Conservation (phyloP, 371 early-diverging fungal species). For the Globomyces sp. region DNA sequence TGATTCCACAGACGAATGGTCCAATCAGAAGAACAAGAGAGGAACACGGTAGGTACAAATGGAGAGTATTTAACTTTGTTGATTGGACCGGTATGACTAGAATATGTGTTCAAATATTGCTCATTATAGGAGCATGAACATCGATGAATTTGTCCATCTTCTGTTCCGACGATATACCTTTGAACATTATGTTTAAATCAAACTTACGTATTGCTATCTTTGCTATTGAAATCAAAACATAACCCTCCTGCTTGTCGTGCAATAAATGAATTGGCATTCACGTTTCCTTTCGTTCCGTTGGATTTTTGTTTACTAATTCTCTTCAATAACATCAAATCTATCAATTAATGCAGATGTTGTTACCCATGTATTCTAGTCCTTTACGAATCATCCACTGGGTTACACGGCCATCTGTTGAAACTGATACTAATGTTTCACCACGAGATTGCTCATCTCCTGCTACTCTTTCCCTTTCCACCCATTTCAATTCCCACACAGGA, state of each 20-base stretch:
- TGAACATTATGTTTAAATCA: neutral
- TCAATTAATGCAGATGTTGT: neutral
- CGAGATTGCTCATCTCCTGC: constrained; percentile 45
- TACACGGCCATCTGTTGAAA: constrained; percentile 54
- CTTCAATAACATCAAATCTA: constrained; percentile 56
- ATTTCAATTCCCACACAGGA: constrained; percentile 57
- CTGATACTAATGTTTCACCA: constrained; percentile 37
- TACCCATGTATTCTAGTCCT: constrained; percentile 50
- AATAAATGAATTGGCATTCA: constrained; percentile 42
- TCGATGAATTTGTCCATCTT: constrained; percentile 52
- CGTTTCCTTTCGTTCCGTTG: constrained; percentile 11
- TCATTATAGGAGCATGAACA: constrained; percentile 58
- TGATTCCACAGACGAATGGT: constrained; percentile 50
- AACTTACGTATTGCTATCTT: constrained; percentile 46
- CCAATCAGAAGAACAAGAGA: constrained; percentile 53
- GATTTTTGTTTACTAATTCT: constrained; percentile 42
- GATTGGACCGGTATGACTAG: constrained; percentile 52
- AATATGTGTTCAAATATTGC: constrained; percentile 50
- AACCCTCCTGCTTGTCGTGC: constrained; percentile 53
- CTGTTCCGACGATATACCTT: constrained; percentile 57
- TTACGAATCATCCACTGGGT: constrained; percentile 51
- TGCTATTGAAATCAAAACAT: constrained; percentile 53
- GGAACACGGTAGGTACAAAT: constrained; percentile 39
- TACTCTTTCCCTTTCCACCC: constrained; percentile 50
- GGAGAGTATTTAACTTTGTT: constrained; percentile 54